Evolutionary conservation across 2,329 filamentous ascomycete species (phyloP).

Genomic region (Paracorniculantispora psalliotae): DNA sequence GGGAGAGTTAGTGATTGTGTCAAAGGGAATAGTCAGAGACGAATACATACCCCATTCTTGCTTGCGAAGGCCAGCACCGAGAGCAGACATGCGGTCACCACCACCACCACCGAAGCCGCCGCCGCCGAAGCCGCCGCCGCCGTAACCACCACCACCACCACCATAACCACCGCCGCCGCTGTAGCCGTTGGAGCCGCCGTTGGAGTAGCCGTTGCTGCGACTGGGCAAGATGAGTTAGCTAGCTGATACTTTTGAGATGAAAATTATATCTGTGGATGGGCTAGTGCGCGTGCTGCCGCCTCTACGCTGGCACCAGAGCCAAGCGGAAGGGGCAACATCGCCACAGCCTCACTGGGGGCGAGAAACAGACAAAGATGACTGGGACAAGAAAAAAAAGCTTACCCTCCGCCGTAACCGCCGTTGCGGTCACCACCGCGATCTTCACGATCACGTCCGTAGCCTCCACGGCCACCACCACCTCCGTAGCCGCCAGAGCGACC

Average conservation of each 20-base stretch:
- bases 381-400: slow-evolving; percentile 23
- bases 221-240: slow-evolving; percentile 37
- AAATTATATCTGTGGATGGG: neutral
- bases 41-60: slow-evolving; percentile 76
- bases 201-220: slow-evolving; percentile 42
- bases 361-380: slow-evolving; percentile 1
- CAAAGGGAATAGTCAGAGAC: slow-evolving; percentile 19
- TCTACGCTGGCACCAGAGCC: neutral
- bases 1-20: slow-evolving; percentile 23
- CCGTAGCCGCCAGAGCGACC: slow-evolving; percentile 26
- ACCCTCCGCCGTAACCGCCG: slow-evolving; percentile 40
- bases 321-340: neutral
- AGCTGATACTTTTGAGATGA: neutral
- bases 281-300: too few species aligned
- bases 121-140: slow-evolving; percentile 33
- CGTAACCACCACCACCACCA: slow-evolving; percentile 32
- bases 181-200: slow-evolving; percentile 17
- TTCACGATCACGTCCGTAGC: slow-evolving; percentile 31
- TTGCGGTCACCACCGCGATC: slow-evolving; percentile 33
- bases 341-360: neutral
- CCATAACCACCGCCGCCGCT: slow-evolving; percentile 35
- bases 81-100: slow-evolving; percentile 89
- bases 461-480: slow-evolving; percentile 27
- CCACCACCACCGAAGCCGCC: slow-evolving; percentile 44
- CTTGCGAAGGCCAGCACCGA: slow-evolving; percentile 81